phyloP scores from a whole-genome alignment of 108 stramenopile species.

The Skeletonema costatum region DNA sequence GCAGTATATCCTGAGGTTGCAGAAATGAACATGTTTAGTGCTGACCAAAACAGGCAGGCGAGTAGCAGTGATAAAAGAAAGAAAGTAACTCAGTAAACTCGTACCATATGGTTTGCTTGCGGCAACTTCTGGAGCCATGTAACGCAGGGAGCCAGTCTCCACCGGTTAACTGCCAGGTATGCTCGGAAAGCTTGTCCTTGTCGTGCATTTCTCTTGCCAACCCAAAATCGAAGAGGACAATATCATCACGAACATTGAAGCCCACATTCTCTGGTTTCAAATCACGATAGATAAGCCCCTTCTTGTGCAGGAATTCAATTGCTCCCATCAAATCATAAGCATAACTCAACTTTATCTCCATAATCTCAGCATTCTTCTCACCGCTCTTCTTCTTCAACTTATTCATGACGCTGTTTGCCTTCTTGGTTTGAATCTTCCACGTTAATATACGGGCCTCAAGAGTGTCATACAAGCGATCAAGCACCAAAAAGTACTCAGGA shows the following conservation, averaged over 20 bases:
- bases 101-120: conserved; percentile 27
- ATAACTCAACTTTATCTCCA: conserved; percentile 35
- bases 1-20: conserved; percentile 40
- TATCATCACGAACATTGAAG: conserved; percentile 41
- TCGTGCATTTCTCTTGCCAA: conserved; percentile 38
- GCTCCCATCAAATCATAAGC: conserved; percentile 60
- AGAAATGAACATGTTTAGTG: background rate
- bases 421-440: conserved; percentile 37
- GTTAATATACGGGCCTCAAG: conserved; percentile 49
- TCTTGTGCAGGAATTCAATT: conserved; percentile 53
- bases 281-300: conserved; percentile 52
- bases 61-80: background rate
- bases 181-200: conserved; percentile 39
- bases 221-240: conserved; percentile 77
- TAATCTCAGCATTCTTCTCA: conserved; percentile 37
- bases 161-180: conserved; percentile 74
- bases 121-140: conserved; percentile 56
- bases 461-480: conserved; percentile 68
- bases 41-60: background rate
- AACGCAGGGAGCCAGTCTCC: conserved; percentile 72
- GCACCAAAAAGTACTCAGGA: conserved; percentile 44
- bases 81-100: background rate
- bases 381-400: conserved; percentile 32
- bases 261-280: conserved; percentile 47
- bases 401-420: conserved; percentile 24